These are phyloP conservation scores for Lactarius evosmus DNA, from an alignment of 768 basidiomycete species.

Conservation along the genomic window DNA sequence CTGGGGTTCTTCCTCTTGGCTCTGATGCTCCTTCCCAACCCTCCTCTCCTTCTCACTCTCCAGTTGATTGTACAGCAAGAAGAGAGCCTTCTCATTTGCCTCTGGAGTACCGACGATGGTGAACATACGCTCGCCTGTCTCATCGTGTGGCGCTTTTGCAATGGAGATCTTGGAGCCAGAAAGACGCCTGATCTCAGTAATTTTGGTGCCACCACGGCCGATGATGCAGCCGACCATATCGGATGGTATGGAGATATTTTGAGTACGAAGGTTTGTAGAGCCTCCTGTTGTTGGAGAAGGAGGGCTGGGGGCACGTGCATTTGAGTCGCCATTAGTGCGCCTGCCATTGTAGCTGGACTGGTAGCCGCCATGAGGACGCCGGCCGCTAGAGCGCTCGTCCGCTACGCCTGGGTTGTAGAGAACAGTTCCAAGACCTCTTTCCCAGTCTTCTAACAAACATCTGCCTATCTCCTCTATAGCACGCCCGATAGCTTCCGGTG, in stretches of 20 bases:
- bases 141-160: constrained; percentile 98
- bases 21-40: constrained; percentile 76
- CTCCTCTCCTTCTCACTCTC: constrained; percentile 96
- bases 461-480: constrained; percentile 96
- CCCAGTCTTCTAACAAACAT: constrained; percentile 95
- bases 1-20: constrained; percentile 51
- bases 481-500: constrained; percentile 86
- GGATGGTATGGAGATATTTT: constrained; percentile 98
- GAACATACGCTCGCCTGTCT: constrained; percentile 99
- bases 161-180: constrained; percentile 98
- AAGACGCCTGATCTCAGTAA: constrained; percentile 97
- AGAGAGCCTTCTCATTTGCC: constrained; percentile 96
- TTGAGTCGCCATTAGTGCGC: constrained; percentile 61
- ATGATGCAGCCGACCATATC: constrained; percentile 99
- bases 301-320: constrained; percentile 50
- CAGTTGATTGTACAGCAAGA: constrained; percentile 93
- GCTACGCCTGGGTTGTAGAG: constrained; percentile 92
- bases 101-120: constrained; percentile 95
- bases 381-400: constrained; percentile 57
- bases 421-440: constrained; percentile 89
- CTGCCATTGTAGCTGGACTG: constrained; percentile 44
- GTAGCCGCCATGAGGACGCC: constrained; percentile 54
- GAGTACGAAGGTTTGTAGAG: constrained; percentile 84
- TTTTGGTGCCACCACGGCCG: constrained; percentile 95
- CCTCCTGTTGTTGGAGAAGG: constrained; percentile 46